Conservation (phyloP, 164 flowering plant genomes). For the Macadamia integrifolia region DNA sequence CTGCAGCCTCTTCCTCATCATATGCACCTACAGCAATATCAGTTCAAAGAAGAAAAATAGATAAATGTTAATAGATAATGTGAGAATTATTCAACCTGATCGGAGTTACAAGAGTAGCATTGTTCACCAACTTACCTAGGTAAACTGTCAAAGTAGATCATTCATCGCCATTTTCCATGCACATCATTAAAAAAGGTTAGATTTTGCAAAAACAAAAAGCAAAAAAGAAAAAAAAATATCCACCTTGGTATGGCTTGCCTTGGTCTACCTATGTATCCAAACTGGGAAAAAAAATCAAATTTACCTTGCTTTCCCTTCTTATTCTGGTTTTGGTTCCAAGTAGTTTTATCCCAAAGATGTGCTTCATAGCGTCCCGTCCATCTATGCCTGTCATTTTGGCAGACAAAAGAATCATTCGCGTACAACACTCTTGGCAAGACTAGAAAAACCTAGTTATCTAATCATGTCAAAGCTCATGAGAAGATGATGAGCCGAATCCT, state of each 20-base stretch:
- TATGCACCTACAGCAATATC: conserved; percentile 66
- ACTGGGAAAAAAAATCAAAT: conserved; percentile 1
- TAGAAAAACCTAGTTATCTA: too few relatives aligned
- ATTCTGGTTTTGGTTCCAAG: conserved; percentile 98
- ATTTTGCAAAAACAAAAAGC: conserved; percentile 1
- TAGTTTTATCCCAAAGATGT: conserved; percentile 99
- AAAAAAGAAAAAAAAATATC: background rate
- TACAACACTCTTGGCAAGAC: too few relatives aligned
- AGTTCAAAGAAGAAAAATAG: background rate
- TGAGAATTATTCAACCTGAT: background rate
- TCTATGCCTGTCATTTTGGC: conserved; percentile 61
- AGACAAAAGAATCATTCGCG: conserved; percentile 11
- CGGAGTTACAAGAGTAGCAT: background rate
- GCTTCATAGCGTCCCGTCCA: conserved; percentile 99
- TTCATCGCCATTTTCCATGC: conserved; percentile 31
- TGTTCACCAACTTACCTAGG: conserved; percentile 52
- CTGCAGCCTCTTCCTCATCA: conserved; percentile 99
- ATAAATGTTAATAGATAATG: background rate
- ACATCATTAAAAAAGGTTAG: conserved; percentile 19
- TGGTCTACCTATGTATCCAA: background rate
- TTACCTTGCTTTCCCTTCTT: conserved; percentile 99
- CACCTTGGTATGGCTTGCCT: background rate
- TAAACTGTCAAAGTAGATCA: conserved; percentile 49
- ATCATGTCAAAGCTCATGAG: too few relatives aligned
- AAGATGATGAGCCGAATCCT: too few relatives aligned